Evolutionary conservation across 2,329 filamentous ascomycete genomes (phyloP).

Genomic region (Aspergillus pseudonomiae): DNA sequence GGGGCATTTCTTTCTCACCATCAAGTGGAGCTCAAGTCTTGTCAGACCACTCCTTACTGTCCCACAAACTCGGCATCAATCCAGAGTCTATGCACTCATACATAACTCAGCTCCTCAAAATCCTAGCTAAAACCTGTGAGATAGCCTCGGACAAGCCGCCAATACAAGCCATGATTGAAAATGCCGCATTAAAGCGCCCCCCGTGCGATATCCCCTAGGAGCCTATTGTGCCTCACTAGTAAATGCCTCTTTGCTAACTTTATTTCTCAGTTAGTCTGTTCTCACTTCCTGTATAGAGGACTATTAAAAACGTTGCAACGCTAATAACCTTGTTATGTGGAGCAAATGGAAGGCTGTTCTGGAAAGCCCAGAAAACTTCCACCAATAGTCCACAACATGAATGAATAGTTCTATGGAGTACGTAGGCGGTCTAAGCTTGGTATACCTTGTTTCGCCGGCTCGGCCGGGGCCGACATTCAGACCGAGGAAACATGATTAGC

Average conservation of each 20-base stretch:
- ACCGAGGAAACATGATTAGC: background rate
- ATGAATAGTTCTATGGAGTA: background rate
- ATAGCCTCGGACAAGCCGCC: background rate
- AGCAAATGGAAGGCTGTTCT: background rate
- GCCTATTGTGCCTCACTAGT: background rate
- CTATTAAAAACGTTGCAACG: background rate
- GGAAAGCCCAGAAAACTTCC: background rate
- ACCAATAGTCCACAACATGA: background rate
- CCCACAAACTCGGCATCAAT: background rate
- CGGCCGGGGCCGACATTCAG: background rate
- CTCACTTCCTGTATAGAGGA: background rate
- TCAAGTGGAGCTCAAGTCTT: background rate
- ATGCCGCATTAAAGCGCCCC: too few species aligned
- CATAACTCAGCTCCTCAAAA: background rate
- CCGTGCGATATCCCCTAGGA: too few species aligned
- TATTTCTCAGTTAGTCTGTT: too few species aligned
- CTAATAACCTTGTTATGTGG: background rate
- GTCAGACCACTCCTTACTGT: background rate
- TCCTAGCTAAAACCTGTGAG: background rate
- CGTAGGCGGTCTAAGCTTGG: background rate
- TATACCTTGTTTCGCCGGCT: background rate
- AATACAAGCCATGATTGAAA: background rate
- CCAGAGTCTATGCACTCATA: background rate
- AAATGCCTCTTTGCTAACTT: too few species aligned
- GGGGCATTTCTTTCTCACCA: background rate